Base-by-base conservation (phyloP, 129 eudicot species). In the Flaveria robusta region DNA sequence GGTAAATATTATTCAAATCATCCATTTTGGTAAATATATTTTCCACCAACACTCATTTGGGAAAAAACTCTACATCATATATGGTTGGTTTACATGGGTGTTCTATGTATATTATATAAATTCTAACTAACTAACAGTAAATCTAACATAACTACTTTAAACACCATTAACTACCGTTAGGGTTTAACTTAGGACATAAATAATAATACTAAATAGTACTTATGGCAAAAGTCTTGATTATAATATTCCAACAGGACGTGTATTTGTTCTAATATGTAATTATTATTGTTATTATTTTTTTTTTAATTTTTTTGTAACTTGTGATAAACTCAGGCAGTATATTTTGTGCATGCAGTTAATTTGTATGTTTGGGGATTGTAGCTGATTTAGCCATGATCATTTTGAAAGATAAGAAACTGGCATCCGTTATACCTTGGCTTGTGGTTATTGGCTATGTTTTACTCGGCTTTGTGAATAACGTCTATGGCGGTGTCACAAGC, bases 401-500 rank as follows among this genome's bases (percentile, higher is more conserved):
- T 23, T 50, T 5, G 47, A 77, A 70, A 73, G 80, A 82, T 71
- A 83, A 64, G 72, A 77, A 75, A 79, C 73, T 76, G 75, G 82
- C 67, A 59, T 64, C 27, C 75, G 41, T 79, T 83, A 75, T 79
- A 79, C 79, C 84, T 51, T 83, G 50, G 63, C 74, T 86, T 20
- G 50, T 86, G 68, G 65, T 88, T 74, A 70, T 83, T 37, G 72
- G 70, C 72, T 82, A 66, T 74, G 77, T 77, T 78, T 84, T 86
- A 66, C 64, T 83, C 76, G 56, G 79, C 68, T 83, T 79, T 70
- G 46, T 81, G 49, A 52, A 77, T 70, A 64, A 70, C 51, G 96
- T 76, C 51, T 45, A 60, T 87, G 90, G 89, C 43, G 92, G 99
- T 74, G 66, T 89, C 29, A 95, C 99, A 26, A 95, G 99, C 79